Base-by-base conservation (phyloP, 495 filamentous ascomycete species). In the Penicillium alfredii region DNA sequence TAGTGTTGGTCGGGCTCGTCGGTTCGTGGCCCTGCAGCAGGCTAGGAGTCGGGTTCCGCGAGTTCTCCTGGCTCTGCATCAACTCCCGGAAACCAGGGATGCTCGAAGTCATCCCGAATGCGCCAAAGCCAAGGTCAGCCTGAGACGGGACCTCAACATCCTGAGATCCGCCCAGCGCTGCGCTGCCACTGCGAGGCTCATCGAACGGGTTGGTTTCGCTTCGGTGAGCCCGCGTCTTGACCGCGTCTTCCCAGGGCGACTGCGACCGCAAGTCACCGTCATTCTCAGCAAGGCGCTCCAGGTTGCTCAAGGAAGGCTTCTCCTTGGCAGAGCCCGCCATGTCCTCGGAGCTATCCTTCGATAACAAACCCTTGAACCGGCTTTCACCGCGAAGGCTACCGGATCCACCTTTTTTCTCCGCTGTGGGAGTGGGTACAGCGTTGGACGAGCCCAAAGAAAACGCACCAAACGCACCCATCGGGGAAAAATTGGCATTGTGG, bases 1-100 rank as follows among this genome's bases (percentile, higher is more conserved):
- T 98, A 1, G 92, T 97, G 42, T 94, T 88, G 0, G 90, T 92
- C 22, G 92, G 93, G 52, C 93, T 97, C 42, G 84, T 74, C 5
- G 81, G 81, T 44, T 88, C 84, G 36, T 74, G 68, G 31, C 62
- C 71, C 31, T 73, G 72, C 35, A 69, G 61, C 25, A 72, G 63
- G 33, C 68, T 72, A 28, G 67, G 73, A 48, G 69, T 79, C 45
- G 71, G 68, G 52, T 81, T 75, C 22, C 73, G 66, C 8, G 71
- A 74, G 30, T 66, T 68, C 30, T 82, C 74, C 15, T 74, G 67
- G 36, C 75, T 71, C 41, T 72, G 73, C 54, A 76, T 68, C 46
- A 76, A 60, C 29, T 82, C 81, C 33, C 70, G 83, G 58, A 71
- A 84, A 29, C 71, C 77, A 47, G 75, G 73, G 31, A 87, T 75